Base-by-base conservation (phyloP, 768 basidiomycete species). In the Trametopsis cervina region DNA sequence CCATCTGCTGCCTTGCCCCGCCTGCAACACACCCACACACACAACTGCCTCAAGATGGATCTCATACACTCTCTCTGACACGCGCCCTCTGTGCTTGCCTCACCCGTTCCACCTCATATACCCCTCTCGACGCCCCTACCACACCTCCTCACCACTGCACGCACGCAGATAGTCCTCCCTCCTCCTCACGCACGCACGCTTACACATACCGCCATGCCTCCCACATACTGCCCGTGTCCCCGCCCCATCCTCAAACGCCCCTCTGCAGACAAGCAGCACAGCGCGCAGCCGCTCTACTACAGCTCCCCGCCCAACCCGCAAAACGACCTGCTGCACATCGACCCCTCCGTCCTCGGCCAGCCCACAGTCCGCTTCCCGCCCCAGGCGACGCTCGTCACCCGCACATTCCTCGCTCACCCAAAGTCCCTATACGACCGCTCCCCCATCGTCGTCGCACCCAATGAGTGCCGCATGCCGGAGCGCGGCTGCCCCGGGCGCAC, bases 401-500 rank as follows among this genome's bases (percentile, higher is more conserved):
- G 65, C 46, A 68, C 66, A 47, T 69, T 71, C 59, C 57, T 60
- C 24, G 73, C 74, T 13, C 63, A 75, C 60, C 70, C 70, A 3
- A 53, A 72, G 26, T 58, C 68, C 27, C 60, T 68, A 6, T 91
- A 91, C 67, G 88, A 91, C 70, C 83, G 89, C 49, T 78, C 84
- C 3, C 87, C 88, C 50, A 85, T 91, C 60, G 69, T 80, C 59
- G 83, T 88, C 54, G 60, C 76, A 20, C 82, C 83, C 25, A 87
- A 89, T 60, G 63, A 72, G 27, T 89, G 87, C 60, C 80, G 81
- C 9, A 73, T 92, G 20, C 89, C 89, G 27, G 86, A 78, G 56
- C 80, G 89, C 51, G 85, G 85, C 24, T 85, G 82, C 60, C 82
- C 83, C 42, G 83, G 84, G 22, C 74, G 81, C 53, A 85, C 83